phyloP scores from a whole-genome alignment of 2,329 filamentous ascomycete species.

The Talaromyces funiculosus region DNA sequence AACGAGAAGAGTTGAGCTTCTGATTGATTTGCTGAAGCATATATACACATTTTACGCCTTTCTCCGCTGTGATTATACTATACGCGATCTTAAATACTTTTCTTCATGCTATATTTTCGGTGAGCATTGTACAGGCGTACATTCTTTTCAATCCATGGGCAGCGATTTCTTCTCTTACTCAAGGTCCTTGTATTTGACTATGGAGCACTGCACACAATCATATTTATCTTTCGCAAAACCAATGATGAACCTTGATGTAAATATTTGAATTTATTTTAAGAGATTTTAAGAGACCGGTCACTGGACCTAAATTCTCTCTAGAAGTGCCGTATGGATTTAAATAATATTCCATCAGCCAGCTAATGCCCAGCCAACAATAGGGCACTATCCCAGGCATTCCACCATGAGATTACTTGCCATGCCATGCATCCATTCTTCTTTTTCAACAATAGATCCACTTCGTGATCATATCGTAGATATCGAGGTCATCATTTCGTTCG shows the following conservation, averaged over 20 bases:
- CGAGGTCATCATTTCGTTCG: neutral
- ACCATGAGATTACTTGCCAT: too few species aligned
- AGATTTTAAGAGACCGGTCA: neutral
- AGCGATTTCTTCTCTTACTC: neutral
- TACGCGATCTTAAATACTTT: neutral
- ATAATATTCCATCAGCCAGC: neutral
- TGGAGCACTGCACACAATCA: neutral
- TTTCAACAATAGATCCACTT: too few species aligned
- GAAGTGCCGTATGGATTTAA: neutral
- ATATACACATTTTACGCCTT: neutral
- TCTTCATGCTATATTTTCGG: neutral
- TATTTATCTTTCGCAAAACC: too few species aligned
- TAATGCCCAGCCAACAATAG: too few species aligned
- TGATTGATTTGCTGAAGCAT: neutral
- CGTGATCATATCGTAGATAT: neutral
- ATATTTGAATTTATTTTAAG: neutral
- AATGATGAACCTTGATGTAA: too few species aligned
- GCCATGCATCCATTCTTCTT: too few species aligned
- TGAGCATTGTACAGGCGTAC: neutral
- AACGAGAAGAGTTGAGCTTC: neutral
- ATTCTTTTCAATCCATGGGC: neutral
- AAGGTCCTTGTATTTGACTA: neutral
- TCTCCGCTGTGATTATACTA: neutral
- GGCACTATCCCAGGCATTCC: neutral
- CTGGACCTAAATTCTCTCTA: neutral